A percentile compares a stretch with the other conserved stretches of the same genome.
Conservation (phyloP, 257 asterid genomes). For the Striga asiatica region DNA sequence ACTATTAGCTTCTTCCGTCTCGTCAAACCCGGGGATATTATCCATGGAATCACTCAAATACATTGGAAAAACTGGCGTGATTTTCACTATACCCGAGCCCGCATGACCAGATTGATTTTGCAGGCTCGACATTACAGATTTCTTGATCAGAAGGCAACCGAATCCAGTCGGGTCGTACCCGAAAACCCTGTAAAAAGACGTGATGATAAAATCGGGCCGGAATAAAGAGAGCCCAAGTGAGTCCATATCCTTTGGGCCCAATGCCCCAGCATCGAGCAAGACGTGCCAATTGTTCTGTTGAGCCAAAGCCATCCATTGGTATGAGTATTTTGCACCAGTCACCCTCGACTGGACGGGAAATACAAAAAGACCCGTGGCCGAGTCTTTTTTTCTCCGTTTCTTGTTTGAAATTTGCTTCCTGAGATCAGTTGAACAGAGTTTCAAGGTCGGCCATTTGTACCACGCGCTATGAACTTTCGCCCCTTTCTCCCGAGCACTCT, state of each 20-base stretch:
- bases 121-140: constrained; percentile 88
- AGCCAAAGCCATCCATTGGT: constrained; percentile 99
- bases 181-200: constrained; percentile 89
- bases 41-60: constrained; percentile 92
- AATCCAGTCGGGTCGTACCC: constrained; percentile 98
- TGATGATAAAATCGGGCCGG: constrained; percentile 91
- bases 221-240: constrained; percentile 92
- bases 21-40: constrained; percentile 70
- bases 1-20: constrained; percentile 50
- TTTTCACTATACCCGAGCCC: constrained; percentile 92
- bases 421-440: constrained; percentile 88
- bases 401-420: constrained; percentile 81
- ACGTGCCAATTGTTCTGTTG: constrained; percentile 99
- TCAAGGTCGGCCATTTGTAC: constrained; percentile 96
- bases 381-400: constrained; percentile 82
- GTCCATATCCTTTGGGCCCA: constrained; percentile 99
- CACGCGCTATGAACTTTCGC: constrained; percentile 93
- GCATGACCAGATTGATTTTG: constrained; percentile 89
- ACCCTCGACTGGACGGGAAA: constrained; percentile 98
- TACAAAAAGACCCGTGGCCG: constrained; percentile 85
- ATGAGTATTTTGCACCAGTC: constrained; percentile 92
- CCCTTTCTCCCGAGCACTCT: constrained; percentile 89
- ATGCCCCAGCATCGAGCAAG: constrained; percentile 92
- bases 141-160: constrained; percentile 92
- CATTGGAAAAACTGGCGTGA: constrained; percentile 76